Conservation (phyloP, 257 asterid genomes). For the Parsonsia alboflavescens region DNA sequence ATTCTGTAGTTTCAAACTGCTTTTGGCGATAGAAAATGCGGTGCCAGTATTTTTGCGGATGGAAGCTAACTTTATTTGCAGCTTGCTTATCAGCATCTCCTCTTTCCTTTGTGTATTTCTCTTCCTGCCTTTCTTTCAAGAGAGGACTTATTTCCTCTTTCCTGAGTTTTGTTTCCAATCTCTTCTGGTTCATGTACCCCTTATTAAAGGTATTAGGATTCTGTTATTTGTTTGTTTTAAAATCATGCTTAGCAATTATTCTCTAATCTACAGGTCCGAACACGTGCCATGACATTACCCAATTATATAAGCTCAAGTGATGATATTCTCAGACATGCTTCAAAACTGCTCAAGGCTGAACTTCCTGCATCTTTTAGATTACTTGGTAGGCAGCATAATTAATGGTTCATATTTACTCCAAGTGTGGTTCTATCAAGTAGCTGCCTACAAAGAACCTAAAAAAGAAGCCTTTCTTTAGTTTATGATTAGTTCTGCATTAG, state of each 20-base stretch:
- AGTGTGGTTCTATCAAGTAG: background rate
- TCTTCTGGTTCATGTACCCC: background rate
- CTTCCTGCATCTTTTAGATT: conserved; percentile 84
- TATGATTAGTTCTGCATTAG: background rate
- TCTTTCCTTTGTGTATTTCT: background rate
- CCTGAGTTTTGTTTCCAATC: background rate
- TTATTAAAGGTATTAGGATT: background rate
- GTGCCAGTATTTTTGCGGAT: background rate
- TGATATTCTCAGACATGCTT: conserved; percentile 81
- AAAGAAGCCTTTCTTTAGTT: background rate
- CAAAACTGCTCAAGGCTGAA: conserved; percentile 85
- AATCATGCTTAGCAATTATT: conserved; percentile 16
- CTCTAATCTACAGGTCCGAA: conserved; percentile 60
- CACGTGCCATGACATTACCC: conserved; percentile 82
- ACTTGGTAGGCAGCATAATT: conserved; percentile 51
- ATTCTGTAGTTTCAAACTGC: no score
- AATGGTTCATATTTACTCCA: conserved; percentile 2
- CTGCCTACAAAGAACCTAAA: background rate
- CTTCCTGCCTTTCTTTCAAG: background rate
- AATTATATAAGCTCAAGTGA: conserved; percentile 56
- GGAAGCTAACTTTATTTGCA: background rate
- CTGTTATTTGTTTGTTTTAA: background rate
- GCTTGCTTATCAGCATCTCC: background rate
- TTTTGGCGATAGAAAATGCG: background rate
- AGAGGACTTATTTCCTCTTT: background rate